Evolutionary conservation across 441 rosid species (phyloP), one percentile per base, ranked within the genome.

Genomic region (Croton setiger): DNA sequence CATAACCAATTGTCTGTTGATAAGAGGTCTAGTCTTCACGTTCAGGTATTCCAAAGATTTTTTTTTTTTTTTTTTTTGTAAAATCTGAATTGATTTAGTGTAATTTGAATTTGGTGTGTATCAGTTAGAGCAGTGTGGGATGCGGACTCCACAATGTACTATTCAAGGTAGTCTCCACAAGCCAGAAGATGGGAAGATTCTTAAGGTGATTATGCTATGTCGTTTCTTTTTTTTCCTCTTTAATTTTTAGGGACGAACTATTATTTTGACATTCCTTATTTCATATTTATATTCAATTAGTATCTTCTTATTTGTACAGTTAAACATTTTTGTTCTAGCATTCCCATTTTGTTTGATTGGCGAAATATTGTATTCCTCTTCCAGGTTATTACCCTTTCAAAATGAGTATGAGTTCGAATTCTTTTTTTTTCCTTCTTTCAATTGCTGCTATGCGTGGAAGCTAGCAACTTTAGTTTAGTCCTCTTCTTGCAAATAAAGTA

Each of bases 81-180:
- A n/a, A 18, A 49, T 37, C 35, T 68, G 43, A 5, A 39, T 6
- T 39, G 7, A 39, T 7, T 17, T 5, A 11, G 2, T 3, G 43
- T 45, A 13, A 56, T 43, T 51, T 48, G 63, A 12, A 57, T 73
- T 74, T 68, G 48, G 44, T 55, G 72, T 72, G 72, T 53, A 72
- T 76, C 85, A 89, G 97, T 80, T 94, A 72, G 91, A 86, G 56
- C 97, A 91, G 73, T 81, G 88, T 83, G 96, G 98, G 59, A 74
- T 84, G 82, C 79, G 97, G 79, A 94, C 93, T 67, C 91, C 87
- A 41, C 98, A 91, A 77, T 88, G 93, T 75, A 94, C 97, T 3
- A 84, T 94, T 63, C 98, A 85, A 74, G 98, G 98, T 44, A 76
- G 78, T 72, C 84, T 93, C 64, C 78, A 69, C 66, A 89, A 85